Conservation (phyloP, 495 filamentous ascomycete genomes). For the Penicillium steckii region DNA sequence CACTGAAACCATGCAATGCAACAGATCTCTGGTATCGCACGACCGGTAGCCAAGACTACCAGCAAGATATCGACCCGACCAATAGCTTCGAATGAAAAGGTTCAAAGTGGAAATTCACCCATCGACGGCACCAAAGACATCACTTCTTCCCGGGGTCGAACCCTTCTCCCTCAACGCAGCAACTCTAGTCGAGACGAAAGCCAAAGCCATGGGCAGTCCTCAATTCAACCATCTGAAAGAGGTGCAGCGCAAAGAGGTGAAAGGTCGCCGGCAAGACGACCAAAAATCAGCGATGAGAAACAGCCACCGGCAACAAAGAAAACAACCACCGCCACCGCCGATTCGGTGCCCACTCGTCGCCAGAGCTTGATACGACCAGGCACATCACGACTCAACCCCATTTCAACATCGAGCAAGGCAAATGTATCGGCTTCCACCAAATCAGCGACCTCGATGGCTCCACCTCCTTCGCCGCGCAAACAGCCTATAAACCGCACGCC, state of each 20-base stretch:
- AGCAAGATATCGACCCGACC: conserved; percentile 6
- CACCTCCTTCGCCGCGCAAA: conserved; percentile 37
- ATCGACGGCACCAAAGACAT: conserved; percentile 16
- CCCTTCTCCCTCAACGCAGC: conserved; percentile 27
- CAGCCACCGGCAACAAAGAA: not conserved
- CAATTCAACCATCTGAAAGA: conserved; percentile 14
- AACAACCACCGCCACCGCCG: not conserved
- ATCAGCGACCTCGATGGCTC: conserved; percentile 16
- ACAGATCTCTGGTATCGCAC: conserved; percentile 30
- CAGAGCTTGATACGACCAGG: conserved; percentile 36
- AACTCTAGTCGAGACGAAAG: conserved; percentile 13
- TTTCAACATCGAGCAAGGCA: conserved; percentile 10
- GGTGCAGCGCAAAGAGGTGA: conserved; percentile 9
- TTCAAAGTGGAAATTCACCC: conserved; percentile 6
- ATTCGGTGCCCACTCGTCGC: conserved; percentile 22
- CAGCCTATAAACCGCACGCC: conserved; percentile 11
- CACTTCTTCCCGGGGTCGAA: conserved; percentile 17
- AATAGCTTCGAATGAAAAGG: conserved; percentile 6
- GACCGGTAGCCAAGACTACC: conserved; percentile 24
- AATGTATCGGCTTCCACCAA: conserved; percentile 20
- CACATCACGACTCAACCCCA: conserved; percentile 13
- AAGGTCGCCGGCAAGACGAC: conserved; percentile 19
- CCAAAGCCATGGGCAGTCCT: conserved; percentile 5
- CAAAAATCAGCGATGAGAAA: conserved; percentile 1
- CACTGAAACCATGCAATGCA: conserved; percentile 9